Evolutionary conservation across 192 early-diverging fungal genomes (phyloP).

Genomic region (Coemansia umbellata): DNA sequence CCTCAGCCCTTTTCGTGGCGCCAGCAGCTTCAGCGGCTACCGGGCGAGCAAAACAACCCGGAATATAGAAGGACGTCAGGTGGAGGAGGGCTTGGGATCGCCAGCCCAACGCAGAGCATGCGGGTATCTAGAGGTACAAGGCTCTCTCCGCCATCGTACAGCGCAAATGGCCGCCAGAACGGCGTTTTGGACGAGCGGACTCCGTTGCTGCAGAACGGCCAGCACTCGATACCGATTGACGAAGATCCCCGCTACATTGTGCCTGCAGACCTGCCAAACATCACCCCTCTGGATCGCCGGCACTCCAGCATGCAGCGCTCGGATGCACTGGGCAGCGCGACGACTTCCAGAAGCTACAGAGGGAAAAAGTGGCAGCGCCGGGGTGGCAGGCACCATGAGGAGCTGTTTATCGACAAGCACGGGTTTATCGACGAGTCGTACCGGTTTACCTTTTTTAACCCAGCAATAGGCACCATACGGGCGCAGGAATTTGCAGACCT

Average conservation of each 20-base stretch:
- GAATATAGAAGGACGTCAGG: not conserved
- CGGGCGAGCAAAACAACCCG: not conserved
- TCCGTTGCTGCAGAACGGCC: constrained; percentile 22
- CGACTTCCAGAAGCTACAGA: not conserved
- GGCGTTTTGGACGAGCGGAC: constrained; percentile 19
- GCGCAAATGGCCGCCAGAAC: not conserved
- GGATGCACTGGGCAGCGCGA: not conserved
- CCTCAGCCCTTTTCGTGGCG: not conserved
- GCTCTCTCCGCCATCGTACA: constrained; percentile 11
- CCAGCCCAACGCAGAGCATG: not conserved
- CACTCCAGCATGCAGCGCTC: not conserved
- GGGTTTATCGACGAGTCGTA: constrained; percentile 54
- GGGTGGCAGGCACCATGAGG: constrained; percentile 33
- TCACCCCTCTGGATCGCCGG: not conserved
- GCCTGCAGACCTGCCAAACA: constrained; percentile 26
- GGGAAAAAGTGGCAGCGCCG: constrained; percentile 5
- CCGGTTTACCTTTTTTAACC: constrained; percentile 68
- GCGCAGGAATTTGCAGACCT: constrained; percentile 55
- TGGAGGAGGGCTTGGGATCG: not conserved
- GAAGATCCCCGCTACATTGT: constrained; percentile 14
- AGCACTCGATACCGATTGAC: constrained; percentile 1
- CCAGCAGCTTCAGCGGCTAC: not conserved
- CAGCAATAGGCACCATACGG: constrained; percentile 60
- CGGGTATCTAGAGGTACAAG: not conserved
- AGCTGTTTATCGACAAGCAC: constrained; percentile 50